Evolutionary conservation across 2,329 filamentous ascomycete species (phyloP).

Genomic region (Xenosphaeropsis pyriputrescens): DNA sequence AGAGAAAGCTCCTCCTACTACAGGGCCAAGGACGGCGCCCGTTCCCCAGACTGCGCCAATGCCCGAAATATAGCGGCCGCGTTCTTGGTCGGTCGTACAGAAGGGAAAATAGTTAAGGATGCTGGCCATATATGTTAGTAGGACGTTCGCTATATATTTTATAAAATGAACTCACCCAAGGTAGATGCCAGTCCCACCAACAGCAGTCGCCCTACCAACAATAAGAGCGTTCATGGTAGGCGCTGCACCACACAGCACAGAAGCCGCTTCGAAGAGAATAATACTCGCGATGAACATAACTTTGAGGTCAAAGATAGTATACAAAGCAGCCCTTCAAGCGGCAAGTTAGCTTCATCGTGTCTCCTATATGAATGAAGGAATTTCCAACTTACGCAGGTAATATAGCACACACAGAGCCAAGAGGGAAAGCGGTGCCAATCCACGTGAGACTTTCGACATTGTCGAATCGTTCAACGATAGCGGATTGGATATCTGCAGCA

Average conservation of each 20-base stretch:
- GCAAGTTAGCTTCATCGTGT: no score
- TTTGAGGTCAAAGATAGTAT: constrained; percentile 2
- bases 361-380: no score
- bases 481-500: constrained; percentile 12
- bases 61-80: not conserved
- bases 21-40: constrained; percentile 2
- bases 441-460: constrained; percentile 11
- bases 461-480: constrained; percentile 10
- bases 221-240: constrained; percentile 13
- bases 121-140: not conserved
- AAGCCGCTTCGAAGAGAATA: constrained; percentile 6
- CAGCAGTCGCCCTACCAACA: constrained; percentile 11
- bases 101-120: constrained; percentile 1
- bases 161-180: not conserved
- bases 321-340: not conserved
- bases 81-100: constrained; percentile 3
- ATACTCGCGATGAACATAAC: not conserved
- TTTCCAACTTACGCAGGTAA: constrained; percentile 25
- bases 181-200: constrained; percentile 4
- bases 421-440: constrained; percentile 9
- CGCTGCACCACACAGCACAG: constrained; percentile 11
- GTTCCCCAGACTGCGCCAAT: constrained; percentile 2
- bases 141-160: not conserved
- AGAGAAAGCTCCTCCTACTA: constrained; percentile 17
- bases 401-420: constrained; percentile 32